A percentile compares a stretch with the other conserved stretches of the same genome.
These are phyloP conservation scores for Cryptococcus sp. DNA, from an alignment of 1,284 basidiomycete genomes.

Conservation along the genomic window DNA sequence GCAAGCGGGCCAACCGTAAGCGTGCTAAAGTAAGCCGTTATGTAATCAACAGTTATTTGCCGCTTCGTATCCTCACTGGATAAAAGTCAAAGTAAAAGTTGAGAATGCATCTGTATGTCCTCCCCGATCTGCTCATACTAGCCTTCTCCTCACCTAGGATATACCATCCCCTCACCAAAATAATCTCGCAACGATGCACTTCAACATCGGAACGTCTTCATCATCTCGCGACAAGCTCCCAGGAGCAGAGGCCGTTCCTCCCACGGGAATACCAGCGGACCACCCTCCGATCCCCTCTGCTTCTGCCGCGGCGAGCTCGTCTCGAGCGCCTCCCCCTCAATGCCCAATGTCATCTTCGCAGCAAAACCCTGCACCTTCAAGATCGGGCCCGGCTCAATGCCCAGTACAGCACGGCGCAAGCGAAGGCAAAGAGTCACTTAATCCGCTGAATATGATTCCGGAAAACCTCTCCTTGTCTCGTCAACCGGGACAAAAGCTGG, in stretches of 20 bases:
- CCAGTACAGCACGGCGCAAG: slow-evolving; percentile 46
- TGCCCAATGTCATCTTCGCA: slow-evolving; percentile 41
- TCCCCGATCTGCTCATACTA: too few species aligned
- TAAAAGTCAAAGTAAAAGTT: too few species aligned
- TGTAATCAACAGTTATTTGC: too few species aligned
- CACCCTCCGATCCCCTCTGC: slow-evolving; percentile 20
- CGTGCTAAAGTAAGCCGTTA: too few species aligned
- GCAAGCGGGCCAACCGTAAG: too few species aligned
- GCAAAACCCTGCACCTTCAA: slow-evolving; percentile 14
- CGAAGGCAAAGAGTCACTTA: slow-evolving; percentile 52
- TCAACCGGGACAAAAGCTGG: slow-evolving; percentile 50
- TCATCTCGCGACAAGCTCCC: slow-evolving; percentile 5
- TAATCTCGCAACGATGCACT: slow-evolving; percentile 32
- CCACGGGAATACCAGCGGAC: slow-evolving; percentile 11
- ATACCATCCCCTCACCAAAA: too few species aligned
- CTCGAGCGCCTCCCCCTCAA: slow-evolving; percentile 26
- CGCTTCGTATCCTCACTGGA: too few species aligned
- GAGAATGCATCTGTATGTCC: too few species aligned
- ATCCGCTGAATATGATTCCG: slow-evolving; percentile 91
- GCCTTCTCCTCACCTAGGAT: too few species aligned
- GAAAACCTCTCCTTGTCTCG: slow-evolving; percentile 59
- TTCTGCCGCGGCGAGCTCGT: slow-evolving; percentile 4
- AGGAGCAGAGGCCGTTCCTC: background rate
- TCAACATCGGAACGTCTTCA: slow-evolving; percentile 33
- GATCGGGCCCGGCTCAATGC: slow-evolving; percentile 40